Evolutionary conservation across 495 filamentous ascomycete species (phyloP), one percentile per base, ranked within the genome.

Genomic region (Halenospora varia): DNA sequence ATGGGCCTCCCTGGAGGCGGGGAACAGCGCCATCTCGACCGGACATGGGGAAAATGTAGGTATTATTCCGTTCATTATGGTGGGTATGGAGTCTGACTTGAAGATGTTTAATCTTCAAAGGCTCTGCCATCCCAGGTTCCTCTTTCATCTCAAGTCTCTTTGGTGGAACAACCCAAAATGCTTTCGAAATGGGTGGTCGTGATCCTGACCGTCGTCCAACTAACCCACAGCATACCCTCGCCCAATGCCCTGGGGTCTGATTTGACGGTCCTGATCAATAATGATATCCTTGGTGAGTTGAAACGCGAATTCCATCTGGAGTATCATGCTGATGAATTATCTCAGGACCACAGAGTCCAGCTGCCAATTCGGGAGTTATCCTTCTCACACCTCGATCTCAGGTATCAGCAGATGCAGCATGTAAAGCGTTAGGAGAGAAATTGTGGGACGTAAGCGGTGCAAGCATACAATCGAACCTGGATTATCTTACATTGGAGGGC

Each of bases 401-500:
- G 23, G 49, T 42, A 9, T 59, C 68, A 22, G 74, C 73, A 18
- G 41, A 55, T 1, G 48, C 56, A 17, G 67, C 56, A 2, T 77
- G 72, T 51, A 61, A 65, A 51, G 66, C 59, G 15, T 55, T 77
- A 10, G 71, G 73, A 29, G 77, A 80, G 58, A 62, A 70, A 48
- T 72, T 79, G 15, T 79, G 72, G 70, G 63, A n/a, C 66, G 1
- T 71, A 73, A 2, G 66, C 70, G 45, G 51, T 62, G 23, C 62
- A 69, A 68, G 59, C 39, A 72, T 73, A 24, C 70, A 73, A 61
- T 59, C 60, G 3, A 71, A 66, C 25, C 60, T 79, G 10, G 68
- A 74, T 55, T 79, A 77, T 53, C 61, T 76, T 11, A 62, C 68
- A 11, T 70, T 70, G 44, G 39, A 63, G 22, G 66, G 62, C 1